Percentiles rank a stretch among this genome's conserved stretches.
These are phyloP conservation scores for Rugonectria rugulosa DNA, from an alignment of 2,329 filamentous ascomycete genomes.

Conservation along the genomic window DNA sequence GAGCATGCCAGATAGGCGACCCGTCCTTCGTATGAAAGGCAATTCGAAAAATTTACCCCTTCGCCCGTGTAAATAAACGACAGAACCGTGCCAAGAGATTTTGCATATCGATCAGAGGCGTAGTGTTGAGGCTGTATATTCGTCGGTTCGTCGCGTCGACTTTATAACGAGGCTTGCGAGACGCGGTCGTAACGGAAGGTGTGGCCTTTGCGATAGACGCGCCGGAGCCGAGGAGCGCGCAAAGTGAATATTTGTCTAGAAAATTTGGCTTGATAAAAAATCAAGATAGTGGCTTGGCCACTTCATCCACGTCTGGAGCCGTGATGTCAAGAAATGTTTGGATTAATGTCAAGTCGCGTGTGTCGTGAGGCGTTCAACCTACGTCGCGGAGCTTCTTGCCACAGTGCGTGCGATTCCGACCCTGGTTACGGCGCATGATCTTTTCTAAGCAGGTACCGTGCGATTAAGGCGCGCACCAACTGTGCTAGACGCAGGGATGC, in stretches of 20 bases:
- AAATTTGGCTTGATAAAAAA: not conserved
- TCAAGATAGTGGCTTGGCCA: conserved; percentile 20
- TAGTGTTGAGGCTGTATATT: conserved; percentile 34
- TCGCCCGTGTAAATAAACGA: conserved; percentile 32
- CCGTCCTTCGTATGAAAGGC: conserved; percentile 65
- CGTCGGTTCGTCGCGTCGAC: conserved; percentile 29
- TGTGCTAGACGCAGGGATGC: conserved; percentile 30
- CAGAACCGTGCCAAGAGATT: conserved; percentile 21
- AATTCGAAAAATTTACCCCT: conserved; percentile 54
- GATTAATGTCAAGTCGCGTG: conserved; percentile 36
- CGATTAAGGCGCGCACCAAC: not conserved
- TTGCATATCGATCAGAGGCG: conserved; percentile 43
- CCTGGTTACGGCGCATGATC: not conserved
- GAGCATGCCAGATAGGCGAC: conserved; percentile 61
- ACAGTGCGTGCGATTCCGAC: conserved; percentile 39
- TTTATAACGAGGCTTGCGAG: conserved; percentile 34
- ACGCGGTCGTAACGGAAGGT: conserved; percentile 34
- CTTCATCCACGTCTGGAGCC: conserved; percentile 11
- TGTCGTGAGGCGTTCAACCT: conserved; percentile 30
- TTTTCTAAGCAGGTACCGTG: conserved; percentile 21
- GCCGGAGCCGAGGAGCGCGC: conserved; percentile 1
- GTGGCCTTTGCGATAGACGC: conserved; percentile 10
- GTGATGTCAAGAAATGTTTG: conserved; percentile 20
- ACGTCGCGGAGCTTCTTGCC: conserved; percentile 37
- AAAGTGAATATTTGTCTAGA: not conserved